phyloP scores from a whole-genome alignment of 2,329 filamentous ascomycete species.

The Gremmenia infestans region DNA sequence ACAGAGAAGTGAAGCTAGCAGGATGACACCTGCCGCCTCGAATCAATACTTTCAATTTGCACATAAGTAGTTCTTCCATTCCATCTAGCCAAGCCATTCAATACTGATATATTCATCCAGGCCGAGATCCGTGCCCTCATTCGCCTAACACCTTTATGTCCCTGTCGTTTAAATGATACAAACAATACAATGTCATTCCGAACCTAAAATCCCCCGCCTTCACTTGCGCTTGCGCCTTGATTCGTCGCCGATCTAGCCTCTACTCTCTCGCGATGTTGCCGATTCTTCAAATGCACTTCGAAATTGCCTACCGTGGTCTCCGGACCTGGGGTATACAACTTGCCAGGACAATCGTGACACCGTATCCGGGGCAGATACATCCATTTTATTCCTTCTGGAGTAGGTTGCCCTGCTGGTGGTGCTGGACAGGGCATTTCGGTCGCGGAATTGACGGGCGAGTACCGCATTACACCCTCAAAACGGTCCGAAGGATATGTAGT shows the following conservation, averaged over 20 bases:
- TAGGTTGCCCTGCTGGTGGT: conserved; percentile 42
- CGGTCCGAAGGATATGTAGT: conserved; percentile 69
- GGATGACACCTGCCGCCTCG: too few species aligned
- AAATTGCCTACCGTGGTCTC: conserved; percentile 85
- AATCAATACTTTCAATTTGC: too few species aligned
- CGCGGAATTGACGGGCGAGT: conserved; percentile 70
- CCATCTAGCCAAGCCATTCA: background rate
- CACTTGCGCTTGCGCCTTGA: background rate
- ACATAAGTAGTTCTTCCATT: too few species aligned
- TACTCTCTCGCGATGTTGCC: conserved; percentile 70
- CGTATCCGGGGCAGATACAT: conserved; percentile 86
- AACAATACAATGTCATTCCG: background rate
- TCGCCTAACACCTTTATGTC: background rate
- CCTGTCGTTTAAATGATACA: background rate
- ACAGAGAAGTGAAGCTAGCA: too few species aligned
- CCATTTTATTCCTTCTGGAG: conserved; percentile 63
- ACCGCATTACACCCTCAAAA: conserved; percentile 90
- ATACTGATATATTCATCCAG: background rate
- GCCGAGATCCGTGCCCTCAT: background rate
- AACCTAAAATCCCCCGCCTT: background rate
- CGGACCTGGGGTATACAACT: conserved; percentile 87
- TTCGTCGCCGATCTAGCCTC: conserved; percentile 31
- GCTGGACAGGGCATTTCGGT: conserved; percentile 60
- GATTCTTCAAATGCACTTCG: conserved; percentile 85
- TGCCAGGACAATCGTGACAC: conserved; percentile 88